Base-by-base conservation (phyloP, 2,329 filamentous ascomycete species). In the Huntiella bhutanensis region DNA sequence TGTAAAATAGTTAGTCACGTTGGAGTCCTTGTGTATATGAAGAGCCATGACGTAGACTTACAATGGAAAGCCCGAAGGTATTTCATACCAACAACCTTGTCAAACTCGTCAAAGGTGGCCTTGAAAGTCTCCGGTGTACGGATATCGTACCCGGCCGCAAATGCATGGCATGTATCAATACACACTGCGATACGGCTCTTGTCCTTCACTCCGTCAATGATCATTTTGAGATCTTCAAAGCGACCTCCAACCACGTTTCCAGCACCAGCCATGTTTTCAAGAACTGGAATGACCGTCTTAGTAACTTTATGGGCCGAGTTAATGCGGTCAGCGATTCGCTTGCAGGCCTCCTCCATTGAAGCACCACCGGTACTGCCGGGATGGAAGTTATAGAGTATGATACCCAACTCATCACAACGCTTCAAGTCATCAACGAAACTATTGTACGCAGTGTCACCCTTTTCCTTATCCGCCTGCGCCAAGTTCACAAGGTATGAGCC, bases 401-500 rank as follows among this genome's bases (percentile, higher is more conserved):
- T 94, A 1, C 86, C 85, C 0, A 98, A 73, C 40, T 71, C 69
- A 57, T 94, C 82, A 60, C 91, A 96, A 7, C 91, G 77, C 43
- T 74, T 66, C 1, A 98, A 68, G 59, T 98, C 91, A 55, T 98
- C 87, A 12, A 93, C 57, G 60, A 98, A 98, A 48, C 77, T 75
- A 35, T 67, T 70, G 58, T 93, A 95, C 1, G 87, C 87, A 64
- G 96, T 86, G 44, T 76, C 71, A 2, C 86, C 83, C 59, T 93
- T 92, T 35, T 70, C 71, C 19, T 73, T 60, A 56, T 96, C 87
- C 4, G 77, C 70, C 57, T 94, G 85, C 0, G 91, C 91, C 4
- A 98, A 75, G 58, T 98, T 98, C 56, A 98, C 86, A 5, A 98
- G 79, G 60, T 98, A 98, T 1, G 84, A 93, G 33, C 91, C 91